Conservation (phyloP, 768 basidiomycete species). For the Hericium coralloides region DNA sequence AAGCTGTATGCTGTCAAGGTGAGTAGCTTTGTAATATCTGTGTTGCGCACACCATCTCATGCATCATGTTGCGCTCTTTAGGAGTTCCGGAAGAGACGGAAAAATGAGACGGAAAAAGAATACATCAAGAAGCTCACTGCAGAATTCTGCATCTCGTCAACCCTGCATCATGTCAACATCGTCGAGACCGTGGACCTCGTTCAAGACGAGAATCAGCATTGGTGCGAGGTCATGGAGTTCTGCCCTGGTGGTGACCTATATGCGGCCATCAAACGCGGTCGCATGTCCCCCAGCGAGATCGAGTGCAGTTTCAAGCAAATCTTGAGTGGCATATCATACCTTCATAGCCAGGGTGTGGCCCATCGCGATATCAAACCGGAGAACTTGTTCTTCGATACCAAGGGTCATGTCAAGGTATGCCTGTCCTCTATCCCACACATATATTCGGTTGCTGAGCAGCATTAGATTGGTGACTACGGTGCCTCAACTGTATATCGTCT, state of each 20-base stretch:
- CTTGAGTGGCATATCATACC: conserved; percentile 76
- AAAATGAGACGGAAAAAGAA: conserved; percentile 98
- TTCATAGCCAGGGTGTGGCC: conserved; percentile 94
- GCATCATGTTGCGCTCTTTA: conserved; percentile 22
- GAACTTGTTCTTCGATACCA: conserved; percentile 89
- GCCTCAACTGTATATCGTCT: conserved; percentile 98
- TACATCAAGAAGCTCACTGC: conserved; percentile 99
- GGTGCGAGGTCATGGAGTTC: conserved; percentile 99
- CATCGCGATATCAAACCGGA: conserved; percentile 98
- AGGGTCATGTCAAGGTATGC: conserved; percentile 86
- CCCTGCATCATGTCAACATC: conserved; percentile 86
- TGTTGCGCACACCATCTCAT: not conserved
- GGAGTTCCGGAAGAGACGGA: conserved; percentile 97
- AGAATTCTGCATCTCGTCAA: conserved; percentile 97
- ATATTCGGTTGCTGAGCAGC: conserved; percentile 8
- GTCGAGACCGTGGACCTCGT: conserved; percentile 99
- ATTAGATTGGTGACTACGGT: conserved; percentile 94
- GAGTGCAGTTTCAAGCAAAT: conserved; percentile 99
- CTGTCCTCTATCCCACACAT: not conserved
- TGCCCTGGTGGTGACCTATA: conserved; percentile 98
- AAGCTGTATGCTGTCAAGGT: conserved; percentile 98
- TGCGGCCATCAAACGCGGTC: conserved; percentile 96
- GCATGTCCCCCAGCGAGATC: conserved; percentile 85
- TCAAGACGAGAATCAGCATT: conserved; percentile 93
- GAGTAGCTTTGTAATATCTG: conserved; percentile 16